Conservation (phyloP, 352 stramenopile species). For the Phytophthora ohioensis region DNA sequence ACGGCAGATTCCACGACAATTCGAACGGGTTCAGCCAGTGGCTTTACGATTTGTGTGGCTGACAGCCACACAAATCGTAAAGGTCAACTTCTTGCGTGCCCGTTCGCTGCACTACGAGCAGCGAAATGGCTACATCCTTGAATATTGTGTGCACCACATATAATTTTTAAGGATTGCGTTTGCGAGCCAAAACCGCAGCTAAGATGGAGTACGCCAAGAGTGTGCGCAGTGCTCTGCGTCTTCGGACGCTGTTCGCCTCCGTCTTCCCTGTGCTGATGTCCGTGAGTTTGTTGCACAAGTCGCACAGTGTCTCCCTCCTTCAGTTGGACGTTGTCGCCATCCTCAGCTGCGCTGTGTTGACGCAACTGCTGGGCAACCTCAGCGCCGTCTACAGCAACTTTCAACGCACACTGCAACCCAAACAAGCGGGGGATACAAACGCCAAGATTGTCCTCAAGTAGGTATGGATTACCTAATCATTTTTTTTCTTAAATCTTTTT, state of each 20-base stretch:
- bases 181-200: neutral
- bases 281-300: slow-evolving; percentile 59
- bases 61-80: no score
- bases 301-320: slow-evolving; percentile 46
- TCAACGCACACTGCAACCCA: slow-evolving; percentile 60
- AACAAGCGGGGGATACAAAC: slow-evolving; percentile 43
- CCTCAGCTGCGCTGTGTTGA: slow-evolving; percentile 58
- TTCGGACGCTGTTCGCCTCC: slow-evolving; percentile 68
- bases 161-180: no score
- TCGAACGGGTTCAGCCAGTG: no score
- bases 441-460: slow-evolving; percentile 77
- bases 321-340: slow-evolving; percentile 50
- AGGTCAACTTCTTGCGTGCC: no score
- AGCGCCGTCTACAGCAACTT: slow-evolving; percentile 80
- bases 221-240: slow-evolving; percentile 60
- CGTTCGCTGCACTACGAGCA: no score
- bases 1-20: no score
- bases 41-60: no score
- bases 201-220: slow-evolving; percentile 74
- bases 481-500: slow-evolving; percentile 4
- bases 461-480: slow-evolving; percentile 6
- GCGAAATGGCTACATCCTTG: neutral
- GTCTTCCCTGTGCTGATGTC: slow-evolving; percentile 59
- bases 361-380: slow-evolving; percentile 78
- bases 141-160: neutral